Percentiles rank a stretch among this genome's conserved stretches.
Conservation (phyloP, 2,329 filamentous ascomycete genomes). For the Pezicula radicicola region DNA sequence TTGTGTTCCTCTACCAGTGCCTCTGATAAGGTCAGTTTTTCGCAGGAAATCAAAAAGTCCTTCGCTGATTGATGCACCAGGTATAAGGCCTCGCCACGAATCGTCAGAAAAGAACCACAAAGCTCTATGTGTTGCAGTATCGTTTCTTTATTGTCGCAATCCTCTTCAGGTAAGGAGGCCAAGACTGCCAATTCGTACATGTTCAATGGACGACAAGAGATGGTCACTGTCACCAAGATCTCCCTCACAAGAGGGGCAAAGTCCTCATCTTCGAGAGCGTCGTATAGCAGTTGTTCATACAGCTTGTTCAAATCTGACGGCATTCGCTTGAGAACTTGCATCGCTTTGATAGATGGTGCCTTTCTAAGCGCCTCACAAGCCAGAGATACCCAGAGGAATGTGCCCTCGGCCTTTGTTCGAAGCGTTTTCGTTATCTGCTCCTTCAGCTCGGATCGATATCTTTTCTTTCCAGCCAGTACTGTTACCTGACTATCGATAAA, state of each 20-base stretch:
- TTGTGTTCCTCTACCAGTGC: neutral
- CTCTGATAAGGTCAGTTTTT: neutral
- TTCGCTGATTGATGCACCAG: constrained; percentile 4
- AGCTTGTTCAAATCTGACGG: constrained; percentile 2
- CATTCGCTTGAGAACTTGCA: neutral
- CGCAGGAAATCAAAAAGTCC: neutral
- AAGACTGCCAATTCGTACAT: neutral
- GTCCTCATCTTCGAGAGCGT: constrained; percentile 12
- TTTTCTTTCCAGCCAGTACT: constrained; percentile 2
- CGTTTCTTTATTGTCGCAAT: neutral
- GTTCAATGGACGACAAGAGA: neutral
- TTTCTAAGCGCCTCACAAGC: constrained; percentile 9
- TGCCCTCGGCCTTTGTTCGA: constrained; percentile 18
- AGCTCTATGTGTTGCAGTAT: neutral
- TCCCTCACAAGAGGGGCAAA: neutral
- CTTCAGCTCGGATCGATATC: constrained; percentile 4
- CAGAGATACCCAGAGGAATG: constrained; percentile 25
- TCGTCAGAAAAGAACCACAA: neutral
- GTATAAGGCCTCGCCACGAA: neutral
- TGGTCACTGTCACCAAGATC: neutral
- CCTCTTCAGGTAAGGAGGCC: neutral
- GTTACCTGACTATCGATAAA: constrained; percentile 17
- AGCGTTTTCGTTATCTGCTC: constrained; percentile 1
- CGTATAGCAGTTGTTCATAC: constrained; percentile 19
- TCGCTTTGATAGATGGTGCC: neutral